Base-by-base conservation (phyloP, 208 protist genomes). In the Borovskyia barvae region DNA sequence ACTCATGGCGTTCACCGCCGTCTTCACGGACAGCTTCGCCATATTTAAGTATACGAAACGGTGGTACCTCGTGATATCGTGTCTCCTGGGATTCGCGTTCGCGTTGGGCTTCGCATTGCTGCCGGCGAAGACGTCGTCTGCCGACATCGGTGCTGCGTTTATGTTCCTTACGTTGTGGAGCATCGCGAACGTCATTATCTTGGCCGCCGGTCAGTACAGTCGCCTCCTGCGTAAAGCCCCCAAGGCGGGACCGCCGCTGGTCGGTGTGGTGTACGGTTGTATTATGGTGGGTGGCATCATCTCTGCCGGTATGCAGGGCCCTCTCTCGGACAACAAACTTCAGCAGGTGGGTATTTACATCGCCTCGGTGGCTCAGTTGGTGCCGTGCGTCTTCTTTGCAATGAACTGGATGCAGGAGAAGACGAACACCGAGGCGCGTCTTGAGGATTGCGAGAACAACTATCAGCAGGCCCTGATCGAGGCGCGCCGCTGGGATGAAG, bases 201-300 rank as follows among this genome's bases (percentile, higher is more conserved):
- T 88, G 6, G 76, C 74, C 2, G 67, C 84, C 42, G 81, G 81
- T 11, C 74, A 77, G 48, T 88, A 88, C 77, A 85, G 70, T 41
- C 69, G 75, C 17, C 47, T 82, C 41, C 70, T 88, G 20, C 66
- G 65, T 24, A 45, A 56, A 17, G 8, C 54, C 22, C 81, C 81
- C 15, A 36, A 36, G 25, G 39, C 56, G 26, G 76, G 77, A 14
- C 60, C 73, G 2, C 24, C 71, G 22, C 60, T 88, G 3, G 77
- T 88, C 14, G 77, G 65, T n/a, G 84, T 66, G 68, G 62, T 88
- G 17, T 88, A 74, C 77, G 73, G 72, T 58, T 71, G 49, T 33
- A 66, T 72, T 15, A 66, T 85, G 55, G 0, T 84, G 9, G 81
- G 77, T 39, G 37, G 47, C 24, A 32, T 79, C 54, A 59, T 80